phyloP scores from a whole-genome alignment of 352 stramenopile species.

The Plasmopara viticola region DNA sequence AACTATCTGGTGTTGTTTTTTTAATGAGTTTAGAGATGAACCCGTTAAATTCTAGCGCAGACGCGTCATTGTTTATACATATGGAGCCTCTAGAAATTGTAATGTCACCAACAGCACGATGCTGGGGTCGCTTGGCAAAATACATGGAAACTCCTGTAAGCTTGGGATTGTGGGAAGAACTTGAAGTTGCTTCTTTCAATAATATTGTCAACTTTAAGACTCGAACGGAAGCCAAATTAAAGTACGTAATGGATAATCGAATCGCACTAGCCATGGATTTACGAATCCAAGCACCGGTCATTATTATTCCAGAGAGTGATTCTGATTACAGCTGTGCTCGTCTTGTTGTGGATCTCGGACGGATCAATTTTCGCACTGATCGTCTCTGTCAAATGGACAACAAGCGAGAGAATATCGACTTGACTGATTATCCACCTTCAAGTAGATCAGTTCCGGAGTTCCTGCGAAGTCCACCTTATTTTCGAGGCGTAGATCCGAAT shows the following conservation, averaged over 20 bases:
- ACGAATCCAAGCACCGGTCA: conserved; percentile 79
- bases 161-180: conserved; percentile 77
- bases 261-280: conserved; percentile 74
- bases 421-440: conserved; percentile 22
- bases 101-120: conserved; percentile 76
- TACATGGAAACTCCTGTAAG: conserved; percentile 76
- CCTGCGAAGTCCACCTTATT: conserved; percentile 34
- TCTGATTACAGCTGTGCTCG: conserved; percentile 70
- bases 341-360: conserved; percentile 75
- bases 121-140: conserved; percentile 64
- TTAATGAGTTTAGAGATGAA: conserved; percentile 83
- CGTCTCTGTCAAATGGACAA: conserved; percentile 72
- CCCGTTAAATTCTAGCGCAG: conserved; percentile 46
- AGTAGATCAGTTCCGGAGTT: conserved; percentile 29
- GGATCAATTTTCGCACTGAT: conserved; percentile 81
- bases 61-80: conserved; percentile 73
- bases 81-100: conserved; percentile 86
- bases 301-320: conserved; percentile 80
- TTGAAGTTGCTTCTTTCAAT: conserved; percentile 86
- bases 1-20: conserved; percentile 70
- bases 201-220: conserved; percentile 87
- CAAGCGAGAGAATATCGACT: conserved; percentile 32
- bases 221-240: conserved; percentile 82
- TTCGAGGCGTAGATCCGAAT: conserved; percentile 31
- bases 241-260: conserved; percentile 85